phyloP scores from a whole-genome alignment of 176 grass and related monocot genomes.

The Avena insularis region DNA sequence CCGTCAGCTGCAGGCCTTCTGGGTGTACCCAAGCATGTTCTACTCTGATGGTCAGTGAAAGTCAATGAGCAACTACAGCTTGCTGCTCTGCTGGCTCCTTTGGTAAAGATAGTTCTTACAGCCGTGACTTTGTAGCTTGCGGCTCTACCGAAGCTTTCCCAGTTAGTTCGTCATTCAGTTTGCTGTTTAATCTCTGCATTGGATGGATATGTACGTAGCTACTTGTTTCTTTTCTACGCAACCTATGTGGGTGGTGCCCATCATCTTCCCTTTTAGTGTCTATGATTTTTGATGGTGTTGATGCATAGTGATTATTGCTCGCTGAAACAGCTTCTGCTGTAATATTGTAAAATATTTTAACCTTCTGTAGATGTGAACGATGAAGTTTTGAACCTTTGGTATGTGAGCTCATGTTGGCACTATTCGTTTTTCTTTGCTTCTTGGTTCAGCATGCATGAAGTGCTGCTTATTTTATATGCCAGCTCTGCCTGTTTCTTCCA shows the following conservation, averaged over 20 bases:
- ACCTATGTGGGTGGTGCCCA: no score
- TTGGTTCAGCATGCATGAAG: no score
- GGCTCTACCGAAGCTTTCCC: background rate
- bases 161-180: background rate
- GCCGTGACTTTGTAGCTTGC: no score
- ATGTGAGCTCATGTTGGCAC: no score
- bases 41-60: background rate
- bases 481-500: no score
- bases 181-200: background rate
- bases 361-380: background rate
- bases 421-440: no score
- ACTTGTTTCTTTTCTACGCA: background rate
- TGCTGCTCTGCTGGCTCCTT: background rate
- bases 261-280: no score
- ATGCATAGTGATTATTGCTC: background rate
- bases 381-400: no score
- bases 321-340: background rate
- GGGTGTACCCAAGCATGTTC: conserved; percentile 28
- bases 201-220: background rate
- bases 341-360: background rate
- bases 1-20: background rate
- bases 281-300: background rate
- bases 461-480: no score
- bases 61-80: background rate
- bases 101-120: background rate